Conservation (phyloP, 2,329 filamentous ascomycete species). For the Fusarium miscanthi region DNA sequence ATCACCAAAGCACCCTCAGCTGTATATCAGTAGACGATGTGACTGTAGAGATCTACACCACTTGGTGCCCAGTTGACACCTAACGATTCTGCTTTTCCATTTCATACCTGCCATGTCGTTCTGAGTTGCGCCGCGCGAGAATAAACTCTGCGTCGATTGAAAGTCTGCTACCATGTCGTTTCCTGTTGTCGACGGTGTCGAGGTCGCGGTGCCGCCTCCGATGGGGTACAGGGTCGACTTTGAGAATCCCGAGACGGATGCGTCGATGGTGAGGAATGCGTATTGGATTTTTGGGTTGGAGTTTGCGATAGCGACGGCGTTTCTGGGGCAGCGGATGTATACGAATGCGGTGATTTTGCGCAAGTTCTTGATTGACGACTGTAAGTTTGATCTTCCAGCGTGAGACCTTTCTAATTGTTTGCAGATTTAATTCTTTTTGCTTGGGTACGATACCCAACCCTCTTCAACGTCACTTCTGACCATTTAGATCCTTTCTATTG, state of each 20-base stretch:
- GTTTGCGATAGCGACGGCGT: slow-evolving; percentile 8
- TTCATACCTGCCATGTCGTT: background rate
- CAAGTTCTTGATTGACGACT: slow-evolving; percentile 10
- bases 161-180: slow-evolving; percentile 3
- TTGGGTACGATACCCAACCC: background rate
- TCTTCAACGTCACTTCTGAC: accelerated
- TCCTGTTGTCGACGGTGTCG: slow-evolving; percentile 5
- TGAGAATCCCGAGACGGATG: background rate
- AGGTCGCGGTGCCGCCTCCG: slow-evolving; percentile 7
- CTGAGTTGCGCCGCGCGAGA: background rate
- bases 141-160: background rate
- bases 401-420: accelerated
- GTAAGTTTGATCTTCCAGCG: background rate
- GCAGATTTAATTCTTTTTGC: slow-evolving; percentile 8
- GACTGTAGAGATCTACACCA: background rate
- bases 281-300: slow-evolving; percentile 17
- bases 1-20: background rate
- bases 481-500: background rate
- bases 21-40: background rate
- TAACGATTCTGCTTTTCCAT: background rate
- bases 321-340: slow-evolving; percentile 17
- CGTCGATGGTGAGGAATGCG: slow-evolving; percentile 11
- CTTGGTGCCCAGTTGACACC: slow-evolving; percentile 4
- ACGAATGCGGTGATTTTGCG: slow-evolving; percentile 11
- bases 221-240: slow-evolving; percentile 4